Evolutionary conservation across 2,329 filamentous ascomycete species (phyloP), one percentile per base, ranked within the genome.

Genomic region (Alternaria incomplexa): DNA sequence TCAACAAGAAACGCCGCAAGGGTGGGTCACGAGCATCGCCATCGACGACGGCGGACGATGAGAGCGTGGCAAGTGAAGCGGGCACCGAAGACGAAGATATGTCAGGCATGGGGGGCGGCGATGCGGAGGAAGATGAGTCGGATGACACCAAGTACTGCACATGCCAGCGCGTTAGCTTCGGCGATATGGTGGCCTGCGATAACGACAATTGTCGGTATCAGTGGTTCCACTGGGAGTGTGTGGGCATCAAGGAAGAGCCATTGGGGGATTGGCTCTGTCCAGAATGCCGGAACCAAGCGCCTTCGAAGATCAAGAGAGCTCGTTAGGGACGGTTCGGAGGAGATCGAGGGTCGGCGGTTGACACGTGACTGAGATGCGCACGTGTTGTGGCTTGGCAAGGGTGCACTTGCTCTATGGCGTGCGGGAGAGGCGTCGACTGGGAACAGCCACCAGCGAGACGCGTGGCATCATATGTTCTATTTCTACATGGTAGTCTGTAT

Each of bases 181-280:
- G 92, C 64, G 91, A 95, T 75, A 96, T 96, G 92, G 92, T 96
- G 66, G 92, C 91, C 28, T 96, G 92, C 82, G 92, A 96, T 82
- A 95, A 95, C 78, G 89, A 91, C 61, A 86, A 90, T 68, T 96
- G 92, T 80, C 89, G 89, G 50, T 92, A 88, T 74, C 92, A 96
- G 81, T 96, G 92, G 92, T 96, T 96, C 79, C 92, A 96, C 81
- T 96, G 92, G 91, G 89, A 81, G 62, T 85, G 84, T 65, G 83
- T 85, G 53, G 81, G 81, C 26, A 80, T 85, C 65, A 83, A 83
- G 64, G 79, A 82, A 69, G 83, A 85, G 73, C 84, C 84, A 5
- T 76, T 80, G 58, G 83, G 83, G 13, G 82, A 85, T 65, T 85
- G 84, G 84, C 75, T 85, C 43, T 85, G 84, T 75, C 82, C 83